Base-by-base conservation (phyloP, 1,139 yeast genomes). In the Diutina neorugosa region DNA sequence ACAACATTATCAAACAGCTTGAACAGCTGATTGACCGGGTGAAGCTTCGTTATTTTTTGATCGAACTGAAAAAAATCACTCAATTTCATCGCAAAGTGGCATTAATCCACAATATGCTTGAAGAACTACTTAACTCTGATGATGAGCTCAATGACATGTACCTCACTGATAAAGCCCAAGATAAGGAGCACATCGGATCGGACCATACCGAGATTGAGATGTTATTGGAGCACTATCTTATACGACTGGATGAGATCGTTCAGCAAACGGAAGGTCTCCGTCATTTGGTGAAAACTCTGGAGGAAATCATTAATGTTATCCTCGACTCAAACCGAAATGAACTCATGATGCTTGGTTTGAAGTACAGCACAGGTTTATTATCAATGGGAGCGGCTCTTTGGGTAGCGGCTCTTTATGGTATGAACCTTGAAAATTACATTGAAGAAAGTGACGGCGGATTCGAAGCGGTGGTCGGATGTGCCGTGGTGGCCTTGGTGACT, bases 281-380 rank as follows among this genome's bases (percentile, higher is more conserved):
- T 50, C 65, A 73, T 1, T 78, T 74, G 59, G 73, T 75, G 43
- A 71, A 66, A 57, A 73, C 78, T 12, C 72, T 76, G 4, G 78
- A 74, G 57, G 79, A 74, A 57, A 73, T 74, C 55, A 74, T 74
- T 44, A 71, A 71, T 54, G 71, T 74, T 52, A 74, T 74, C 18
- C 62, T 74, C 55, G 79, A 74, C 55, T 70, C 78, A 2, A 74
- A 74, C 58, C 62, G 79, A 60, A 74, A 74, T 57, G 78, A 74
- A 56, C 65, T 74, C 55, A 74, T 74, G 79, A 62, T 74, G 44
- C 61, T 74, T 44, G 77, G 78, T 0, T 63, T 74, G 56, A 71
- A 70, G 57, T 73, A 70, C 52, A 71, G 74, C 18, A 66, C 73
- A 4, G 78, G 77, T 0, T 59, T 74, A 34, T 60, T 74, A 31